Evolutionary conservation across 192 early-diverging fungal species (phyloP), one percentile per base, ranked within the genome.

Genomic region (Coemansia sp.): DNA sequence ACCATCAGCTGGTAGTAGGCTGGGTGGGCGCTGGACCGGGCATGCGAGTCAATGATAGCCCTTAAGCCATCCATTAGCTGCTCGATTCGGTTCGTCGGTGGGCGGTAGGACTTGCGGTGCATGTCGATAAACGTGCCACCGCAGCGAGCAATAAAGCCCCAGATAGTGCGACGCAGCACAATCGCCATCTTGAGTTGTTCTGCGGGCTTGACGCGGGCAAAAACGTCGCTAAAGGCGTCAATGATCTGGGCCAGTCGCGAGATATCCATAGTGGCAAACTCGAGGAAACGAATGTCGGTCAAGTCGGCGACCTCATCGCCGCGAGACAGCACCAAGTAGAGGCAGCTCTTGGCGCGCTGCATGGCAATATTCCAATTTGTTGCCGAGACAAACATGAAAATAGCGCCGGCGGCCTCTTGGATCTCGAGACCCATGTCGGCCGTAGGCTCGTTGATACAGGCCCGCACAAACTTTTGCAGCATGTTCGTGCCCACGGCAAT

Each of bases 121-220:
- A 95, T 79, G 48, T 85, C 84, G 38, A 91, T 85, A 72, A 93
- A 98, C 58, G 95, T 94, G 8, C 84, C 75, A 0, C 92, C 90
- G 68, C 92, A 95, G 11, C 88, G 85, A 59, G 93, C 88, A 37
- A 98, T 95, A 88, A 94, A 98, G 75, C 90, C 89, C 95, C 94
- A 96, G 64, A 98, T 93, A 6, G 87, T 87, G 26, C 89, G 88
- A 20, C 93, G 87, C 57, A 96, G 82, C 13, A 90, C 85, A 10
- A 89, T 82, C 0, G 92, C 90, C 67, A 90, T 77, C n/a, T 88
- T 78, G 14, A 90, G 84, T 60, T 95, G 94, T 5, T 90, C 88
- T 3, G 85, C 74, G 8, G 85, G 79, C 62, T 89, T 90, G 58
- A 93, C 80, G n/a, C 80, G 75, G 20, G 68, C 39, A 35, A 85